Conservation (phyloP, 2,329 filamentous ascomycete genomes). For the Ceratocystis smalleyi region DNA sequence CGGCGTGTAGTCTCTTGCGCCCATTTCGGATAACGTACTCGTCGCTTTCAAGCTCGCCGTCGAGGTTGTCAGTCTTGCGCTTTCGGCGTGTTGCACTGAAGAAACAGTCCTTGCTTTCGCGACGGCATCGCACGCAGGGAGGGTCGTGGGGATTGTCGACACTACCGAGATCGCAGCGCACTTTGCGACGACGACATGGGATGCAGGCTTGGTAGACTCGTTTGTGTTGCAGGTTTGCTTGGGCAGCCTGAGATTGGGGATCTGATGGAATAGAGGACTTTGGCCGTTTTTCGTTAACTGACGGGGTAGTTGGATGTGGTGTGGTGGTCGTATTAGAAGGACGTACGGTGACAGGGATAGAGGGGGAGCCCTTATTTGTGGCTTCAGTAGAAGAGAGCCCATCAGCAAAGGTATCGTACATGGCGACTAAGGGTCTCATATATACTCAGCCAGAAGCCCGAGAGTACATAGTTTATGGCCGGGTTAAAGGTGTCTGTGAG, state of each 20-base stretch:
- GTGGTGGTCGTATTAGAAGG: background rate
- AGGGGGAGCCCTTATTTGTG: conserved; percentile 13
- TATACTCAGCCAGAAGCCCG: background rate
- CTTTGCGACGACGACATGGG: conserved; percentile 45
- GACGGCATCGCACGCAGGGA: conserved; percentile 81
- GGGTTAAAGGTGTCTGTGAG: background rate
- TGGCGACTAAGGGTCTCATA: background rate
- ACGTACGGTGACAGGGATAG: background rate
- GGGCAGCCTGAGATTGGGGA: conserved; percentile 4
- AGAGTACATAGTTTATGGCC: background rate
- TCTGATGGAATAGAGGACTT: background rate
- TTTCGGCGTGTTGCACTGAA: conserved; percentile 92
- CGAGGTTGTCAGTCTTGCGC: conserved; percentile 55
- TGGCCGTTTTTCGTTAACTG: background rate
- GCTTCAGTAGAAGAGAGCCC: conserved; percentile 7
- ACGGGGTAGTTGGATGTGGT: background rate
- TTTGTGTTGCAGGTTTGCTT: conserved; percentile 33
- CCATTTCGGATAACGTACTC: conserved; percentile 61
- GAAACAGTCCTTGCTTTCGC: conserved; percentile 92
- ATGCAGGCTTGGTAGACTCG: conserved; percentile 50
- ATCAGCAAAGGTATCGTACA: conserved; percentile 1
- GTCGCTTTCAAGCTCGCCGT: conserved; percentile 35
- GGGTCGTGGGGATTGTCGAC: conserved; percentile 91
- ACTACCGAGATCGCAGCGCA: conserved; percentile 48
- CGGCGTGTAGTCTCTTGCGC: conserved; percentile 44